Percentiles rank a stretch among this genome's conserved stretches.
Conservation (phyloP, 2,329 filamentous ascomycete genomes). For the Trichoderma koningii region DNA sequence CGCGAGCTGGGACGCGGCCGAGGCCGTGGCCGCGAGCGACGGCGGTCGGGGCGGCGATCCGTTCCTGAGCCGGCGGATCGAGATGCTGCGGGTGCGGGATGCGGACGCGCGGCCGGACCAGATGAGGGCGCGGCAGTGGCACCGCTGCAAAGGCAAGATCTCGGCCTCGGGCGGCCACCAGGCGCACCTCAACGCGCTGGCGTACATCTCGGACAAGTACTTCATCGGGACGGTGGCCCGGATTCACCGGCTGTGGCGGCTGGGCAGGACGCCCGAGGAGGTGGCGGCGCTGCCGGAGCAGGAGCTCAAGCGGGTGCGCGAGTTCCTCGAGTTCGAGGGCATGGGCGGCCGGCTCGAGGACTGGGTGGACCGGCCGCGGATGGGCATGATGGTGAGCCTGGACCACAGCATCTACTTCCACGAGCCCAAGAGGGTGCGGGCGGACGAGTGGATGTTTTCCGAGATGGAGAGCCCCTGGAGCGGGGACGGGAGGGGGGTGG, state of each 20-base stretch:
- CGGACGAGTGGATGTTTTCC: constrained; percentile 75
- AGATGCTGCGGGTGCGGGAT: constrained; percentile 43
- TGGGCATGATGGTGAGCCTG: constrained; percentile 84
- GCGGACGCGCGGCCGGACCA: constrained; percentile 55
- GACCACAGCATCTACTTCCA: constrained; percentile 76
- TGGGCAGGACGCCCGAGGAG: constrained; percentile 57
- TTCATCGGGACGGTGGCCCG: constrained; percentile 89
- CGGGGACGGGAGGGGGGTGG: constrained; percentile 74
- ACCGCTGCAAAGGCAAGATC: constrained; percentile 73
- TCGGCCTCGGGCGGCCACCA: constrained; percentile 71
- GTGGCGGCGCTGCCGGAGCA: constrained; percentile 54
- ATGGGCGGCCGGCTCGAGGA: constrained; percentile 48
- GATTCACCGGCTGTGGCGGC: constrained; percentile 78
- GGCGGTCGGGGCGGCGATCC: constrained; percentile 52
- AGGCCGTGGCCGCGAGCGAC: constrained; percentile 35
- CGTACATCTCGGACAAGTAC: constrained; percentile 90
- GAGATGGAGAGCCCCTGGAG: constrained; percentile 83
- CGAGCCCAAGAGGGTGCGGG: constrained; percentile 58
- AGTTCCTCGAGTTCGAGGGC: constrained; percentile 48
- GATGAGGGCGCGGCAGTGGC: constrained; percentile 72
- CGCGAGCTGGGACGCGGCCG: constrained; percentile 47
- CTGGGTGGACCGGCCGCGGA: constrained; percentile 54
- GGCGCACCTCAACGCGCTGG: constrained; percentile 83
- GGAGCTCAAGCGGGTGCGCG: constrained; percentile 41
- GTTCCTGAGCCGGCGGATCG: constrained; percentile 50